phyloP scores from a whole-genome alignment of 2,329 filamentous ascomycete genomes.

The Davidsoniella virescens region DNA sequence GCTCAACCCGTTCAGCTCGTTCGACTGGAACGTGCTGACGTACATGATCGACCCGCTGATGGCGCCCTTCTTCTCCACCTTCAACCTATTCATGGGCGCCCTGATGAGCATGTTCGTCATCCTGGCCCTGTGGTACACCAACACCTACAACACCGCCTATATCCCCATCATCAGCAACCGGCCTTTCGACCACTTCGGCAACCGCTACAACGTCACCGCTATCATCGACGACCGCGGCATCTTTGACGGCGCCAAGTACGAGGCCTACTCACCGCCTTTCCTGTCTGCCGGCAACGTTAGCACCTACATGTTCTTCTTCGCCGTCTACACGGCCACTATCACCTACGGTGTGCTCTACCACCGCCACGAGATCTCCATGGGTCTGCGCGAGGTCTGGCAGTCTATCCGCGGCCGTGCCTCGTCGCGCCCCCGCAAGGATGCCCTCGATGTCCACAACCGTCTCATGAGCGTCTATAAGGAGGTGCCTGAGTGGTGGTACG shows the following conservation, averaged over 20 bases:
- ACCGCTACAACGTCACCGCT: conserved; percentile 29
- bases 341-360: conserved; percentile 36
- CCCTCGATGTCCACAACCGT: conserved; percentile 20
- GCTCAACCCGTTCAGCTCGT: conserved; percentile 25
- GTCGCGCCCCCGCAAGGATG: conserved; percentile 19
- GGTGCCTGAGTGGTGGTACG: conserved; percentile 40
- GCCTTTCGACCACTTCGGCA: conserved; percentile 32
- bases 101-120: conserved; percentile 38
- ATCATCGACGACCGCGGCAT: conserved; percentile 27
- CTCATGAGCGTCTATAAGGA: conserved; percentile 22
- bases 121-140: conserved; percentile 40
- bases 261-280: conserved; percentile 35
- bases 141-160: conserved; percentile 40
- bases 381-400: conserved; percentile 30
- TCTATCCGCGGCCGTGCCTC: conserved; percentile 24
- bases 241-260: conserved; percentile 30
- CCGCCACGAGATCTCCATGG: conserved; percentile 32
- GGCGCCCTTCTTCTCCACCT: conserved; percentile 40
- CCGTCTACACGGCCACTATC: conserved; percentile 34
- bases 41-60: conserved; percentile 24
- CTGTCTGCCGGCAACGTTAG: conserved; percentile 32
- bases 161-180: conserved; percentile 36
- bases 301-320: conserved; percentile 40
- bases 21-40: conserved; percentile 27
- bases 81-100: conserved; percentile 44